These are phyloP conservation scores for Eucalyptus guilfoylei DNA, from an alignment of 345 rosid genomes.

Conservation along the genomic window DNA sequence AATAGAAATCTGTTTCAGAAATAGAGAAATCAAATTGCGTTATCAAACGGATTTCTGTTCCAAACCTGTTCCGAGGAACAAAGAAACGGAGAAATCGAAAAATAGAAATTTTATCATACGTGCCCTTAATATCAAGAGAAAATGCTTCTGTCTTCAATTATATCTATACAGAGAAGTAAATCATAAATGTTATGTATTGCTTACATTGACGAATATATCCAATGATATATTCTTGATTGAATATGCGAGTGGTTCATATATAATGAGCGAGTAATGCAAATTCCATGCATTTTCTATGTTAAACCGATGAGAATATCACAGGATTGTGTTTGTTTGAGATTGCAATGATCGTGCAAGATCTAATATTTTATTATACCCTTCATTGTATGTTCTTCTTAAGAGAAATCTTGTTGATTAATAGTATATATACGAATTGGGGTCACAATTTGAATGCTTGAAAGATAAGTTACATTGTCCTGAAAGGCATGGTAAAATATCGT, in stretches of 20 bases:
- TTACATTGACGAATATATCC: not conserved
- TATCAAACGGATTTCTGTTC: too few species aligned
- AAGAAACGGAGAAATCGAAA: too few species aligned
- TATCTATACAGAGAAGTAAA: too few species aligned
- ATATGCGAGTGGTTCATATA: not conserved
- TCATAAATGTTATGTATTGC: not conserved
- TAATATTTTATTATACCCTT: not conserved
- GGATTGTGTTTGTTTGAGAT: not conserved
- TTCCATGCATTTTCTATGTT: not conserved
- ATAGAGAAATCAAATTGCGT: too few species aligned
- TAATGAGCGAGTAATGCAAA: not conserved
- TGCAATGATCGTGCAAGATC: not conserved
- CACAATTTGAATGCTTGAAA: too few species aligned
- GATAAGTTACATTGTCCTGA: not conserved
- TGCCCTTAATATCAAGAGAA: too few species aligned
- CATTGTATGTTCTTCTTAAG: fast-evolving
- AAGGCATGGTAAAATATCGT: not conserved
- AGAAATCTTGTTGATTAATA: not conserved
- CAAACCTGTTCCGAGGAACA: too few species aligned
- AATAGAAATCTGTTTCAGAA: too few species aligned
- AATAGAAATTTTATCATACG: too few species aligned
- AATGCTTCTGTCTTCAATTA: not conserved
- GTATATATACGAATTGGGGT: too few species aligned
- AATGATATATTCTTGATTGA: not conserved
- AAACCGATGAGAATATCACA: not conserved